phyloP scores from a whole-genome alignment of 192 early-diverging fungal genomes.

The Phycomyces blakesleeanus region DNA sequence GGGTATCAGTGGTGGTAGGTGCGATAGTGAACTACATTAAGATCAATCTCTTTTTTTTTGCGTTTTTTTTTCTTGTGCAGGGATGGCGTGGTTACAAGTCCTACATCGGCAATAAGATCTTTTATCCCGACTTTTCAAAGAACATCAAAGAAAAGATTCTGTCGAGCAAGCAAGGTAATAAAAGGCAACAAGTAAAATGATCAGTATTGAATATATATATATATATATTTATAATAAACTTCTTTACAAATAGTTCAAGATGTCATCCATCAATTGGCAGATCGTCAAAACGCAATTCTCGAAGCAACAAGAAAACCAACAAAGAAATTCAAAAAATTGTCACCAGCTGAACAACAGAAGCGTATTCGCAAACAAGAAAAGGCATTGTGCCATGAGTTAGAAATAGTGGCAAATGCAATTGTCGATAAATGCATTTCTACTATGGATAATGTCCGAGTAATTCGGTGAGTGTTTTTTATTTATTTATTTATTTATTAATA shows the following conservation, averaged over 20 bases:
- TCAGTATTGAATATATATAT: too few relatives aligned
- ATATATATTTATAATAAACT: not conserved
- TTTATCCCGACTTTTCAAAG: slow-evolving; percentile 64
- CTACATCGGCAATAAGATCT: slow-evolving; percentile 67
- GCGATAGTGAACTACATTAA: too few relatives aligned
- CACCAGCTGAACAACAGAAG: not conserved
- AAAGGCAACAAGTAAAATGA: too few relatives aligned
- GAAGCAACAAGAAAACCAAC: slow-evolving; percentile 20
- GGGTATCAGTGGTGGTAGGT: too few relatives aligned
- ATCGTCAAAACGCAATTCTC: slow-evolving; percentile 27
- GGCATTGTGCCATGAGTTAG: slow-evolving; percentile 41
- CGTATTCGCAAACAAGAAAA: slow-evolving; percentile 12
- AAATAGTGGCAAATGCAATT: slow-evolving; percentile 52
- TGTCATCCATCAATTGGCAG: slow-evolving; percentile 25
- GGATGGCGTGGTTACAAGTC: slow-evolving; percentile 78
- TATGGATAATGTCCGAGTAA: slow-evolving; percentile 58
- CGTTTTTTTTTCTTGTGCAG: slow-evolving; percentile 39
- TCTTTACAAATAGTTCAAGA: slow-evolving; percentile 26
- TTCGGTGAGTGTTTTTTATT: slow-evolving; percentile 52
- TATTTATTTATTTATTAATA: too few relatives aligned
- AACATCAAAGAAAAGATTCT: slow-evolving; percentile 61
- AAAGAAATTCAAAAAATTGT: slow-evolving; percentile 13
- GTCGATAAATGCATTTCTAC: slow-evolving; percentile 56
- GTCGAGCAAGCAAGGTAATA: slow-evolving; percentile 52
- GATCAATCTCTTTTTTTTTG: too few relatives aligned